Evolutionary conservation across 257 asterid species (phyloP).

Genomic region (Cynanchum wilfordii): DNA sequence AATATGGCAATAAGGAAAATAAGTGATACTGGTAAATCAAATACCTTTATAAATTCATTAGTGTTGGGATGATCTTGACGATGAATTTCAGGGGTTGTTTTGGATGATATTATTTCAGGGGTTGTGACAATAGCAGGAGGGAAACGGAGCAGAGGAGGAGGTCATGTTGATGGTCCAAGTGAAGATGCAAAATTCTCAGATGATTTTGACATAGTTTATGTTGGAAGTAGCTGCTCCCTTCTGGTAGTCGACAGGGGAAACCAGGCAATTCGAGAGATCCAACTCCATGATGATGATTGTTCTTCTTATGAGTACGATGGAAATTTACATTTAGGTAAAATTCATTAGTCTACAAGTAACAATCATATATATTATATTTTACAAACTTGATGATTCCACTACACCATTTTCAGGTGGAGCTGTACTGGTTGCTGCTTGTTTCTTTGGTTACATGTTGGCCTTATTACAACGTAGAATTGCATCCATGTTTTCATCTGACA

Average conservation of each 20-base stretch:
- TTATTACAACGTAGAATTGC: conserved; percentile 62
- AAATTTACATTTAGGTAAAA: conserved; percentile 62
- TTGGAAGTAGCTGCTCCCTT: conserved; percentile 78
- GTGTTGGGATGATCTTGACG: too few relatives aligned
- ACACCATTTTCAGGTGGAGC: conserved; percentile 54
- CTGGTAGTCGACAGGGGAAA: conserved; percentile 83
- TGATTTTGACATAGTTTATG: conserved; percentile 74
- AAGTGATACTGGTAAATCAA: conserved; percentile 55
- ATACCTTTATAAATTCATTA: background rate
- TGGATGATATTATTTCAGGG: conserved; percentile 37
- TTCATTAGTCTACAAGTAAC: background rate
- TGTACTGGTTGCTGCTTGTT: conserved; percentile 68
- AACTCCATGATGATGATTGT: conserved; percentile 75
- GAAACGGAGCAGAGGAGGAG: conserved; percentile 66
- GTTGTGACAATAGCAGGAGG: conserved; percentile 96
- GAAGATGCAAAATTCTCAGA: conserved; percentile 83
- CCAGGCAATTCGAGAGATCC: conserved; percentile 92
- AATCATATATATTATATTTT: background rate
- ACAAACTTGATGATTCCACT: background rate
- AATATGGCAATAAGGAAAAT: conserved; percentile 92
- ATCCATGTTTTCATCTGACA: conserved; percentile 40
- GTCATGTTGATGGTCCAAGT: conserved; percentile 88
- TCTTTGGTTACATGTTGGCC: conserved; percentile 91
- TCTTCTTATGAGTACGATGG: conserved; percentile 44
- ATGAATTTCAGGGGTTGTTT: too few relatives aligned